Conservation (phyloP, 768 basidiomycete species). For the Paxillus involutus region DNA sequence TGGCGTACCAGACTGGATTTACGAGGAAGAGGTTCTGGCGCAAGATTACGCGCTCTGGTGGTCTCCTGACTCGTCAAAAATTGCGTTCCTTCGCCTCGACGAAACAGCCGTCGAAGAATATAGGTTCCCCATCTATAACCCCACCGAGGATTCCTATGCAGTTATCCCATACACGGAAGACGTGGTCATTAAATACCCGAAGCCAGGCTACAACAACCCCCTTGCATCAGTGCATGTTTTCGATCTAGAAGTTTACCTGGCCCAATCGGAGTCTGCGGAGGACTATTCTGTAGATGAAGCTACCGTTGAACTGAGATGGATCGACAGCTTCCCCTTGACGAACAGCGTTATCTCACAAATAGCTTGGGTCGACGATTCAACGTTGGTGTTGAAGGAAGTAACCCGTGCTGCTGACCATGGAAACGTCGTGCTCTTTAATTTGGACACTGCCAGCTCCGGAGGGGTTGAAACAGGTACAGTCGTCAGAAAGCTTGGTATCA, state of each 20-base stretch:
- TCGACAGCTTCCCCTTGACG: conserved; percentile 48
- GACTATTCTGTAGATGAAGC: conserved; percentile 37
- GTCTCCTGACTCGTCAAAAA: conserved; percentile 58
- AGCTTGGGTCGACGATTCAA: conserved; percentile 78
- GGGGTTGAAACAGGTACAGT: conserved; percentile 46
- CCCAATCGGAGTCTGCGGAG: conserved; percentile 27
- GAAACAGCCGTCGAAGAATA: conserved; percentile 88
- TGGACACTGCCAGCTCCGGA: conserved; percentile 29
- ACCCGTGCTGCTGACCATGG: conserved; percentile 83
- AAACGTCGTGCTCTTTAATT: conserved; percentile 75
- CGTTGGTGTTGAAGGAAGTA: conserved; percentile 82
- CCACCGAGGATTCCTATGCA: conserved; percentile 62
- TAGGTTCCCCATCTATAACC: conserved; percentile 90
- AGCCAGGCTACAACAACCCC: conserved; percentile 89
- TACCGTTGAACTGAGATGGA: conserved; percentile 68
- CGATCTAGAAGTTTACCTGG: conserved; percentile 59
- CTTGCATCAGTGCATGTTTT: conserved; percentile 82
- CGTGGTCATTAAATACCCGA: conserved; percentile 76
- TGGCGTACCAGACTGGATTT: conserved; percentile 97
- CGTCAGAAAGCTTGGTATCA: conserved; percentile 74
- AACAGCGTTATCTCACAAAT: conserved; percentile 82
- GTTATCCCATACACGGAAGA: conserved; percentile 76
- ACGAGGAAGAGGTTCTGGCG: conserved; percentile 88
- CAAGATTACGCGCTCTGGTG: conserved; percentile 84
- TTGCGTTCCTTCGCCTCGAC: conserved; percentile 88